These are phyloP conservation scores for Paracorniculantispora psalliotae DNA, from an alignment of 2,329 filamentous ascomycete species.

Conservation along the genomic window DNA sequence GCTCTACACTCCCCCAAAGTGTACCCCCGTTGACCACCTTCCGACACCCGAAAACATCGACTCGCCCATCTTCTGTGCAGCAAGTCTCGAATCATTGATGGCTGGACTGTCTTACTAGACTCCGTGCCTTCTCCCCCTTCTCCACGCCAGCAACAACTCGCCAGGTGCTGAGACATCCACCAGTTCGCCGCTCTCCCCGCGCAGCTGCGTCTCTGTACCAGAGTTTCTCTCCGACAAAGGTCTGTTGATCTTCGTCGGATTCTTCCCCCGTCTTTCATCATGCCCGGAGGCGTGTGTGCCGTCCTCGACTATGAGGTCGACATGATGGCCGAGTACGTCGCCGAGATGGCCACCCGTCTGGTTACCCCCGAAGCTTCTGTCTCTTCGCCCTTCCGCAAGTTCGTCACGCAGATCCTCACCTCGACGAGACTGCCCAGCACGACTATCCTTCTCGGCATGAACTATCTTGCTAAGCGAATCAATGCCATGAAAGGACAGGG, in stretches of 20 bases:
- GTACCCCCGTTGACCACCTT: neutral
- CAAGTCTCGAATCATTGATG: slow-evolving; percentile 25
- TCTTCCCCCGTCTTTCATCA: slow-evolving; percentile 38
- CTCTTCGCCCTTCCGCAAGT: slow-evolving; percentile 78
- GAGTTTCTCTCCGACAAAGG: slow-evolving; percentile 31
- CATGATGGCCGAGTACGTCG: slow-evolving; percentile 90
- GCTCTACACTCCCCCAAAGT: neutral
- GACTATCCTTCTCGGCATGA: slow-evolving; percentile 84
- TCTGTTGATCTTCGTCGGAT: slow-evolving; percentile 38
- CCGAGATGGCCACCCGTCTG: slow-evolving; percentile 70
- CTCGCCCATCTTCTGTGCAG: neutral
- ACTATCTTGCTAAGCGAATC: slow-evolving; percentile 81
- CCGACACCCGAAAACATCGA: neutral
- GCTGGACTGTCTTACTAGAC: slow-evolving; percentile 25
- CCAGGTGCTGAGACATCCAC: slow-evolving; percentile 1
- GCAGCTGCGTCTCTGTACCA: slow-evolving; percentile 16
- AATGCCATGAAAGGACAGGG: slow-evolving; percentile 58
- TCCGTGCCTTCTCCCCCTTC: neutral
- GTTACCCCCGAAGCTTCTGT: slow-evolving; percentile 49
- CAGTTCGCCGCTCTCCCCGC: neutral
- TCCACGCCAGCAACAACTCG: neutral
- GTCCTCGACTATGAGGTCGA: slow-evolving; percentile 97
- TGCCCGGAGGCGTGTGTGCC: slow-evolving; percentile 81
- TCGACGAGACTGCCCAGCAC: slow-evolving; percentile 87
- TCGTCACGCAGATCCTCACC: slow-evolving; percentile 83